Percentiles rank a stretch among this genome's conserved stretches.
Conservation (phyloP, 2,329 filamentous ascomycete genomes). For the Arthrocladium fulminans region DNA sequence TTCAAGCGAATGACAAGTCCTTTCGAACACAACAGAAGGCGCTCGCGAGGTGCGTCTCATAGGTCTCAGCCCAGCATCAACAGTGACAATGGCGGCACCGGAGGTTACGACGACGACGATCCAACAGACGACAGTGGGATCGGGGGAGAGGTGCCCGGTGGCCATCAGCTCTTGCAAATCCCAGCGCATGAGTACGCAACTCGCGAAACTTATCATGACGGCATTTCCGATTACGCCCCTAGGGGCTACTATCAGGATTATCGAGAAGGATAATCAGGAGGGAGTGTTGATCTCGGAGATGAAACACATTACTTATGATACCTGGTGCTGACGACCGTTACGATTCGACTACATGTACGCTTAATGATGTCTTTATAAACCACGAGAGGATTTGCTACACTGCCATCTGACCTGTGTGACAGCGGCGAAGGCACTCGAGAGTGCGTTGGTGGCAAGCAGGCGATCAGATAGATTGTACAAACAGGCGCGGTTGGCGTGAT, state of each 20-base stretch:
- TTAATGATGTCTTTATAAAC: neutral
- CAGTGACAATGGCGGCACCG: neutral
- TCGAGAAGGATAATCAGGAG: neutral
- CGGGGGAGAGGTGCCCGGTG: conserved; percentile 6
- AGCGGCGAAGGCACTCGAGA: no score
- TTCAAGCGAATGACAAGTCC: conserved; percentile 57
- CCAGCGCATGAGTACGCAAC: neutral
- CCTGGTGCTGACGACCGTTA: conserved; percentile 2
- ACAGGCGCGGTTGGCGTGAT: no score
- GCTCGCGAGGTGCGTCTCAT: conserved; percentile 17
- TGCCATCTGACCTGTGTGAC: neutral
- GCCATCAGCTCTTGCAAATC: conserved; percentile 2
- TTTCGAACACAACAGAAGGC: conserved; percentile 11
- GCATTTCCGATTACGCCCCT: neutral
- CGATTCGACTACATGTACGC: neutral
- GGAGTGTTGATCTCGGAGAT: neutral
- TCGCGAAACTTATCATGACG: neutral
- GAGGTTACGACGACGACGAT: conserved; percentile 11
- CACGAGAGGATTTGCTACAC: neutral
- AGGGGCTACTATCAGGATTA: conserved; percentile 3
- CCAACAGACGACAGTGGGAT: conserved; percentile 23
- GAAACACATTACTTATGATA: no score
- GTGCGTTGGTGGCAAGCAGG: neutral
- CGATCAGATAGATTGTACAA: no score
- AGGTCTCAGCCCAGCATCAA: conserved; percentile 8